Evolutionary conservation across 768 basidiomycete species (phyloP).

Genomic region (Russula sp.): DNA sequence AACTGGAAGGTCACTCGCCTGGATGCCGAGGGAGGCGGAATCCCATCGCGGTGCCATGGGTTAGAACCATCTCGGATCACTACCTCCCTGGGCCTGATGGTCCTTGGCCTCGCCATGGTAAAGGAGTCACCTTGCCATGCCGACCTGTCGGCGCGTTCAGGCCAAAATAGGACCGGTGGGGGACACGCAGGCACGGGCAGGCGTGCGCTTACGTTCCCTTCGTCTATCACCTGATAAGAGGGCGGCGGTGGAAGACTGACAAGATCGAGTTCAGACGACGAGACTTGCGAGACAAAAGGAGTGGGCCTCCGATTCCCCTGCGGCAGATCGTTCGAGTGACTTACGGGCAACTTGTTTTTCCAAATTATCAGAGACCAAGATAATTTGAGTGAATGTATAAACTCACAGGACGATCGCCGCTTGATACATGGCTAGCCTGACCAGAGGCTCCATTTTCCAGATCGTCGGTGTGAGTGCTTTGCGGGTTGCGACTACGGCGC

Average conservation of each 20-base stretch:
- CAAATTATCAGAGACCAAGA: not conserved
- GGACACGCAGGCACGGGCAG: not conserved
- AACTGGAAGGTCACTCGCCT: not conserved
- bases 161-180: not conserved
- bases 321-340: not conserved
- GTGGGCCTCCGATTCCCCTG: not conserved
- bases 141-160: not conserved
- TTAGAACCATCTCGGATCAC: not conserved
- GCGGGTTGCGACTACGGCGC: not conserved
- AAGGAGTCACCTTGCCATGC: not conserved
- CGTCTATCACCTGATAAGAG: not conserved
- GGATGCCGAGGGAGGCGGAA: not conserved
- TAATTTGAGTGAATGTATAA: not conserved
- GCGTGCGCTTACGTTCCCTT: too few species aligned
- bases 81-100: not conserved
- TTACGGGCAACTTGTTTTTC: not conserved
- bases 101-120: not conserved
- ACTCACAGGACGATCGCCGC: not conserved
- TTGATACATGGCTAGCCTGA: not conserved
- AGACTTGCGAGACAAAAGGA: not conserved
- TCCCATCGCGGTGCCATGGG: slow-evolving; percentile 2
- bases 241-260: not conserved
- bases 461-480: not conserved
- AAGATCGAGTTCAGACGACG: not conserved
- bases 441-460: not conserved